Conservation (phyloP, 192 early-diverging fungal species). For the Chytriomyces confervae region DNA sequence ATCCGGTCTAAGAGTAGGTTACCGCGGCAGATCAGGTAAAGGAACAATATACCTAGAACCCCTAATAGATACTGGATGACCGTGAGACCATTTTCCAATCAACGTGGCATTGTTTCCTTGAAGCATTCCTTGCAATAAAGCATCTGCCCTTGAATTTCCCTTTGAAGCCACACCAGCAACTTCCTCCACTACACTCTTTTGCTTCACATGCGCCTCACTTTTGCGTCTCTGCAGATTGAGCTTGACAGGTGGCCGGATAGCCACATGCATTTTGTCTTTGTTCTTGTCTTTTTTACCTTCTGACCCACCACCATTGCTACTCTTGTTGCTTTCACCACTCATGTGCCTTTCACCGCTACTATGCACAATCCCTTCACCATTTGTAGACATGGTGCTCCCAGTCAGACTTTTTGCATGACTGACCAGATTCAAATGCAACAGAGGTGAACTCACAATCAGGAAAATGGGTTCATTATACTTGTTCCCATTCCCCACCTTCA, state of each 20-base stretch:
- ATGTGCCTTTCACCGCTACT: not conserved
- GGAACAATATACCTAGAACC: too few relatives aligned
- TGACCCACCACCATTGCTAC: not conserved
- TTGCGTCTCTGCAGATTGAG: slow-evolving; percentile 14
- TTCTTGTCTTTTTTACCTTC: slow-evolving; percentile 3
- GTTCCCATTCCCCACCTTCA: not conserved
- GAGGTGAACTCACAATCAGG: not conserved
- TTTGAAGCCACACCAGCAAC: not conserved
- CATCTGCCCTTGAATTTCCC: not conserved
- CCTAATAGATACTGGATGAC: not conserved
- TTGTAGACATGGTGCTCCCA: not conserved
- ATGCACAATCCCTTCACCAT: not conserved
- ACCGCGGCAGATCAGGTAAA: too few relatives aligned
- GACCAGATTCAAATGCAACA: not conserved
- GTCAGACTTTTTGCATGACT: not conserved
- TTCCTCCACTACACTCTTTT: not conserved
- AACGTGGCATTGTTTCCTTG: not conserved
- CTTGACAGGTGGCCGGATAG: slow-evolving; percentile 6
- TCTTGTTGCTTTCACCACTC: not conserved
- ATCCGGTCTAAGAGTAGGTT: too few relatives aligned
- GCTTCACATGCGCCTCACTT: not conserved
- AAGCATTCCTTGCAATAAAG: not conserved
- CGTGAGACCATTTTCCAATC: not conserved
- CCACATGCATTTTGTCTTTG: not conserved
- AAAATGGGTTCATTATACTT: not conserved